Conservation (phyloP, 257 asterid species). For the Solanum gandarillasii region DNA sequence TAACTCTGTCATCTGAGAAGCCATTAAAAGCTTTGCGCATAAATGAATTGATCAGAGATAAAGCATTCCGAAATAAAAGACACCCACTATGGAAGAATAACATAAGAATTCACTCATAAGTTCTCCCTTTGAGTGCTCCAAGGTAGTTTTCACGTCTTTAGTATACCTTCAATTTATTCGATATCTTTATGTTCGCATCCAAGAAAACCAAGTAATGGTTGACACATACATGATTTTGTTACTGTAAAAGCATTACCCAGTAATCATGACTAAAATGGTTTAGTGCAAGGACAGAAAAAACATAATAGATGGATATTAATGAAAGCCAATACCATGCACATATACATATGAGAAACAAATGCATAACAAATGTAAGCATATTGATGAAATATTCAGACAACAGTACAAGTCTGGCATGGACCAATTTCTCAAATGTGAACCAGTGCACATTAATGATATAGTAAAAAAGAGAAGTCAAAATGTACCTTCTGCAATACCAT, state of each 20-base stretch:
- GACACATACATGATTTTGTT: not conserved
- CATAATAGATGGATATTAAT: not conserved
- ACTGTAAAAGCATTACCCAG: not conserved
- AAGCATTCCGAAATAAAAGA: not conserved
- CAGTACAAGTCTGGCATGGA: not conserved
- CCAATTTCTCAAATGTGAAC: not conserved
- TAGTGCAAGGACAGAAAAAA: not conserved
- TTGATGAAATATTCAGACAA: not conserved
- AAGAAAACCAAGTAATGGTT: not conserved
- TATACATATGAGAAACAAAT: not conserved
- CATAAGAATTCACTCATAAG: not conserved
- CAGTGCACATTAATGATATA: not conserved
- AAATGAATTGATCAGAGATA: not conserved
- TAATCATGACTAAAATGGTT: not conserved
- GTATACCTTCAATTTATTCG: not conserved
- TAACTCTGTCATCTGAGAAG: not conserved
- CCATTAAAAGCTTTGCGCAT: not conserved
- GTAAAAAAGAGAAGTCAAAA: not conserved
- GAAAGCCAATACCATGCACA: not conserved
- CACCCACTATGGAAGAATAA: not conserved
- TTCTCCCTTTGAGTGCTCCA: not conserved
- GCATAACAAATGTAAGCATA: not conserved
- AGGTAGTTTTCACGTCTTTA: not conserved
- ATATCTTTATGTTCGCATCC: not conserved
- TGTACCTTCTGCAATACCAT: slow-evolving; percentile 92